Percentiles rank a stretch among this genome's conserved stretches.
phyloP scores from a whole-genome alignment of 1,284 basidiomycete species.

The Coniferiporia sulphurascens region DNA sequence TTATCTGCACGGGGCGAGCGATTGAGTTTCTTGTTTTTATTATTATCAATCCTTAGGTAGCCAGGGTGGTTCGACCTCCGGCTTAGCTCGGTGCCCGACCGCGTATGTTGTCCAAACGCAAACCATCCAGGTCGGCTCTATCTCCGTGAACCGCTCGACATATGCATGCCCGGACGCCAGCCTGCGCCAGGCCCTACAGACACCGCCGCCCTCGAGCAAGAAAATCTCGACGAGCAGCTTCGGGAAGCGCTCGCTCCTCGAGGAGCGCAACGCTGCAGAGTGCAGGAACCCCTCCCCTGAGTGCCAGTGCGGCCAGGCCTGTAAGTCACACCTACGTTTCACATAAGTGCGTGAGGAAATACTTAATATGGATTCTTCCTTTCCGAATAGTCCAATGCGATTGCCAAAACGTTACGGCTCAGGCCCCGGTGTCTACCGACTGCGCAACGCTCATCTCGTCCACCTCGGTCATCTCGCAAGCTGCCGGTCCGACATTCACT shows the following conservation, averaged over 20 bases:
- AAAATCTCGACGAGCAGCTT: neutral
- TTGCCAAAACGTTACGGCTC: conserved; percentile 14
- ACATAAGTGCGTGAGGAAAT: neutral
- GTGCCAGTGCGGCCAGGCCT: conserved; percentile 21
- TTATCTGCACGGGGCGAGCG: neutral
- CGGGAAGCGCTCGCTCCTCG: neutral
- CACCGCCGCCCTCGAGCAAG: conserved; percentile 3
- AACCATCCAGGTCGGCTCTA: conserved; percentile 2
- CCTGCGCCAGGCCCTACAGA: conserved; percentile 9
- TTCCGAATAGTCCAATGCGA: conserved; percentile 21
- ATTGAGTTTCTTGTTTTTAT: neutral
- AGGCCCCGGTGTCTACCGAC: conserved; percentile 25
- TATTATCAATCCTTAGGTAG: too few relatives aligned
- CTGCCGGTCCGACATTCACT: conserved; percentile 25
- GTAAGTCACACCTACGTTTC: conserved; percentile 18
- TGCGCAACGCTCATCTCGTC: conserved; percentile 17
- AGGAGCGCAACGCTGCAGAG: conserved; percentile 9
- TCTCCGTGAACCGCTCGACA: conserved; percentile 10
- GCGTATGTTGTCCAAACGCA: conserved; percentile 8
- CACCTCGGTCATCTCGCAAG: conserved; percentile 22
- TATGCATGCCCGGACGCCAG: conserved; percentile 14
- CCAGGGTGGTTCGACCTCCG: neutral
- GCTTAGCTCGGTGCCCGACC: conserved; percentile 6
- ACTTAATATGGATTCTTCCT: conserved; percentile 19
- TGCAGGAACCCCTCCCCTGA: conserved; percentile 12